Percentiles rank a stretch among this genome's conserved stretches.
phyloP scores from a whole-genome alignment of 2,329 filamentous ascomycete genomes.

The Colletotrichum sp. region DNA sequence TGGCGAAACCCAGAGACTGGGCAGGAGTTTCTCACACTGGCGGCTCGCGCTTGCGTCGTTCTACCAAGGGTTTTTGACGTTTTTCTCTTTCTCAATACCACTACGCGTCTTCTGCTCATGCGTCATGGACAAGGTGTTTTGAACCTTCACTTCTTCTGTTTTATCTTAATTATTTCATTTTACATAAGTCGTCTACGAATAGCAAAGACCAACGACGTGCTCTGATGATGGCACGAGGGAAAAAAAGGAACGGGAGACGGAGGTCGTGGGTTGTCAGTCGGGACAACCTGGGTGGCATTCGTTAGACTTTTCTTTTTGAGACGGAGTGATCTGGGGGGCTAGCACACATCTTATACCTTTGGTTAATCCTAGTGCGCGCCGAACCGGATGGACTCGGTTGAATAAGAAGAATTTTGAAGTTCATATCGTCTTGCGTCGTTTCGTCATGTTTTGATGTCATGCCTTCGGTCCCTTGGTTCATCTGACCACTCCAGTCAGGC shows the following conservation, averaged over 20 bases:
- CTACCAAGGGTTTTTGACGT: background rate
- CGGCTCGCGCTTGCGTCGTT: conserved; percentile 14
- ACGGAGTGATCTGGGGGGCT: background rate
- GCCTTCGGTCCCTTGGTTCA: background rate
- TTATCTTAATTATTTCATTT: conserved; percentile 5
- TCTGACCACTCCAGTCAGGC: too few species aligned
- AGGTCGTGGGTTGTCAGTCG: background rate
- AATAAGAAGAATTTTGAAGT: conserved; percentile 6
- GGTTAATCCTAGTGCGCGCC: conserved; percentile 11
- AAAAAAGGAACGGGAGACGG: background rate
- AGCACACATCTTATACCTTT: conserved; percentile 7
- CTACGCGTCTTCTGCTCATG: conserved; percentile 6
- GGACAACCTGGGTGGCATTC: background rate
- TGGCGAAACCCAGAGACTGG: conserved; percentile 17
- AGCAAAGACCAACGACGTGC: conserved; percentile 7
- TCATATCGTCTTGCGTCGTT: background rate
- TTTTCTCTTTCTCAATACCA: conserved; percentile 7
- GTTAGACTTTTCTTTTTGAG: background rate
- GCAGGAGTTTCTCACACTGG: conserved; percentile 18
- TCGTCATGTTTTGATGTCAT: background rate
- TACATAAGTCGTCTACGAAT: conserved; percentile 14
- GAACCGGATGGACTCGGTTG: background rate
- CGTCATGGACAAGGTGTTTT: background rate
- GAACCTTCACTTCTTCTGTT: background rate
- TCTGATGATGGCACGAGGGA: conserved; percentile 15